phyloP scores from a whole-genome alignment of 805 yeast genomes.

The Clavispora vitiphila region DNA sequence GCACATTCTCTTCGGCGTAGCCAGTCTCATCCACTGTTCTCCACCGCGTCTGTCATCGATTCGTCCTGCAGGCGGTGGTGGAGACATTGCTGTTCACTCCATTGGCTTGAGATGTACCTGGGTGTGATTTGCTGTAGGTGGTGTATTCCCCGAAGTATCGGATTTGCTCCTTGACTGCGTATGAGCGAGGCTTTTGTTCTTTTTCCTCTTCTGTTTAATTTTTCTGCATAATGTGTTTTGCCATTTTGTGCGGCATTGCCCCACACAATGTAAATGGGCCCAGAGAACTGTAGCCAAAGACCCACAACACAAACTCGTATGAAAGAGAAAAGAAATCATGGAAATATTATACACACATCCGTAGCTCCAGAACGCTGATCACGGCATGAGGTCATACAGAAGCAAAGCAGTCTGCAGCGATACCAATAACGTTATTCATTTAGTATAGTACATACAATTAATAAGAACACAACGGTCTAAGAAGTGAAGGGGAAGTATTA shows the following conservation, averaged over 20 bases:
- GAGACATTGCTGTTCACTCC: neutral
- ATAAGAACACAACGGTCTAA: neutral
- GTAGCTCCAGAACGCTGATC: no score
- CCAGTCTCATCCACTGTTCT: neutral
- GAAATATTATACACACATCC: neutral
- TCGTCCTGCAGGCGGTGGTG: neutral
- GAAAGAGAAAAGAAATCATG: no score
- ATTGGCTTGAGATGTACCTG: neutral
- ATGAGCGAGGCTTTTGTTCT: no score
- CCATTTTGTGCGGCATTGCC: no score
- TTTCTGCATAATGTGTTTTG: no score
- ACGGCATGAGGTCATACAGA: no score
- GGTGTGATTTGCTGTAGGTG: neutral
- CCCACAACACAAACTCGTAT: no score
- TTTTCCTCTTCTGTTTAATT: no score
- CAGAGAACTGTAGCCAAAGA: no score
- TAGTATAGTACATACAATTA: constrained; percentile 2
- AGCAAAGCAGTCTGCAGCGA: no score
- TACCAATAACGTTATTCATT: neutral
- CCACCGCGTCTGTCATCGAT: neutral
- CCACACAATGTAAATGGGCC: no score
- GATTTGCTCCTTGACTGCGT: no score
- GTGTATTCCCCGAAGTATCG: neutral
- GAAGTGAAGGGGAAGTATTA: neutral
- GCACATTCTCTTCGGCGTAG: neutral